Base-by-base conservation (phyloP, 192 early-diverging fungal species). In the Coemansia sp. region DNA sequence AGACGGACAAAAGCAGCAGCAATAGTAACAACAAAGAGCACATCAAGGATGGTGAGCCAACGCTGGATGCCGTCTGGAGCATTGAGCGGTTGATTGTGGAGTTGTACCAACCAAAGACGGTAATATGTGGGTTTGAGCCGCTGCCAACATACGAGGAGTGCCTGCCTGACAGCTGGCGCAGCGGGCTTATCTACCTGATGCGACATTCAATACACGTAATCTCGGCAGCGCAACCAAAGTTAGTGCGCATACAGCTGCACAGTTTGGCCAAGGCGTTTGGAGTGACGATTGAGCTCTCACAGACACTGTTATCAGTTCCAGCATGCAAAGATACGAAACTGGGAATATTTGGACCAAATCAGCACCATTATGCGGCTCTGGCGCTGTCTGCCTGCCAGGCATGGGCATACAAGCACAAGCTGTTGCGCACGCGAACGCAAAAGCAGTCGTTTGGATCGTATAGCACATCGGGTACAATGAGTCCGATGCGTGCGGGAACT, bases 111-210 rank as follows among this genome's bases (percentile, higher is more conserved):
- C 72, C 77, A 21, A 64, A 65, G 19, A 55, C 54, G 22, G 39
- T 74, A 19, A 61, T 74, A 22, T 80, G 77, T 59, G 71, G 68
- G 12, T 61, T 80, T 17, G 77, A 80, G 65, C 61, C 72, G 17
- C 56, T 80, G 53, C 66, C 76, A 5, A 43, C 53, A 14, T 67
- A 73, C 17, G n/a, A 38, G 27, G 65, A 66, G 38, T 31, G 45
- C 26, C 48, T 80, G 50, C 77, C 77, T 4, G 68, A 68, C 6
- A 29, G 29, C 38, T 80, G 71, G 77, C 71, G 62, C 53, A 68
- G 45, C 23, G 56, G 72, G 23, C 68, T 80, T 11, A 29, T 60
- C 0, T 71, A 71, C 17, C 57, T 80, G 64, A 58, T 62, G 65
- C 71, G 68, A n/a, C 68, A 57, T 11, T 65, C 47, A 4, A 50